Evolutionary conservation across 2,329 filamentous ascomycete species (phyloP).

Genomic region (Trichoderma pleuroti): DNA sequence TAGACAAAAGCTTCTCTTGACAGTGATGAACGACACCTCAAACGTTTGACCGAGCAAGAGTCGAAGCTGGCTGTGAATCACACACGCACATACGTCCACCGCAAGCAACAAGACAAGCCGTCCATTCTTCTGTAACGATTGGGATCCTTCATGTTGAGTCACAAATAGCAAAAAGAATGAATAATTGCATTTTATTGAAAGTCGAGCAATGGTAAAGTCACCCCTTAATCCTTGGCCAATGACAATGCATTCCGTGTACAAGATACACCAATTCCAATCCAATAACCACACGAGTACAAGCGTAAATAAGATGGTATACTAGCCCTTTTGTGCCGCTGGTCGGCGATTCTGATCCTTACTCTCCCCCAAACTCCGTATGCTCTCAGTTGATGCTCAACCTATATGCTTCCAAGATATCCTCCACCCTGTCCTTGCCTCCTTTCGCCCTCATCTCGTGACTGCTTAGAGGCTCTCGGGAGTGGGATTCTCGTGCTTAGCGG

Average conservation of each 20-base stretch:
- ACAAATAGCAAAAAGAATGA: neutral
- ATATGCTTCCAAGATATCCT: neutral
- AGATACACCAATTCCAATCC: conserved; percentile 1
- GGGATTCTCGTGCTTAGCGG: conserved; percentile 78
- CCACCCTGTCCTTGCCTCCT: neutral
- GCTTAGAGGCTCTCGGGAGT: conserved; percentile 33
- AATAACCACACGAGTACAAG: conserved; percentile 1
- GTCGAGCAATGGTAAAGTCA: neutral
- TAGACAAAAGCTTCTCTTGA: neutral
- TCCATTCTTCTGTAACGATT: neutral
- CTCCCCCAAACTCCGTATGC: conserved; percentile 8
- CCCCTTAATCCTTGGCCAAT: neutral
- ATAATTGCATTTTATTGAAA: neutral
- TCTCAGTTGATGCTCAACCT: neutral
- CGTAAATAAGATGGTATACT: conserved; percentile 3
- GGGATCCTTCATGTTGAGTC: neutral
- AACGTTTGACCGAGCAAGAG: neutral
- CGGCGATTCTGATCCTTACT: neutral
- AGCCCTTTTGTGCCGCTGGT: conserved; percentile 10
- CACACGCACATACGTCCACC: neutral
- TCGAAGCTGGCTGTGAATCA: neutral
- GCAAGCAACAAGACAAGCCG: neutral
- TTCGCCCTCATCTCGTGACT: neutral
- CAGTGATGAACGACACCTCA: neutral
- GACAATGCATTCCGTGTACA: conserved; percentile 9